Evolutionary conservation across 1,139 yeast species (phyloP), one percentile per base, ranked within the genome.

Genomic region (Yamadazyma membranifaciens): DNA sequence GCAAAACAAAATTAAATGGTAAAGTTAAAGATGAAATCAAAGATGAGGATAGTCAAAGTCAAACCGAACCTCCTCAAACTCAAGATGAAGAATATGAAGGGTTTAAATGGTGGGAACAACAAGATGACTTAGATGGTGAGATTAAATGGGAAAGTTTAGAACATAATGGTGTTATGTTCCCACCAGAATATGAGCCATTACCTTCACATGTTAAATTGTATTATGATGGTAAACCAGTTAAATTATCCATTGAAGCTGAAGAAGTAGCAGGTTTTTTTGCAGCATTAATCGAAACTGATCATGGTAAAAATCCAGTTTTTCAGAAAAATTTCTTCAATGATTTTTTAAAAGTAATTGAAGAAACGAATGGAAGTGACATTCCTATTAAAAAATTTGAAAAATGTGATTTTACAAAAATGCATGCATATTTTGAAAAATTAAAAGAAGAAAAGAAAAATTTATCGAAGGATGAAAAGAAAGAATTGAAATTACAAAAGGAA

Each of bases 191-290:
- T 62, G 89, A 84, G 56, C 91, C 94, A 9, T 65, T 92, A 33
- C 98, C 98, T 0, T 68, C 79, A n/a, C 76, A 79, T 52, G 86
- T 89, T 36, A 87, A 85, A 56, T 58, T 92, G 43, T 73, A 78
- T 46, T 91, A 91, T 56, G 83, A 85, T 49, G 88, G 87, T 1
- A 73, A 77, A 48, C 85, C 92, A 0, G 88, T 91, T 1, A 68
- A 67, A 22, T 69, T 91, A 45, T 92, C 96, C 0, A 64, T 68
- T 1, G 87, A 75, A 42, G 98, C 97, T 2, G 98, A 92, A 62
- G 98, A 92, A 62, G 97, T 92, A 28, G 98, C 97, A 0, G 97
- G 97, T 0, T 91, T 89, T 57, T 92, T 74, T 61, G 98, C 86
- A 13, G 96, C 96, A 6, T 76, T 91, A 80, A 48, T 91, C 34